Percentiles rank a stretch among this genome's conserved stretches.
phyloP scores from a whole-genome alignment of 1,284 basidiomycete genomes.

The Moesziomyces sp. region DNA sequence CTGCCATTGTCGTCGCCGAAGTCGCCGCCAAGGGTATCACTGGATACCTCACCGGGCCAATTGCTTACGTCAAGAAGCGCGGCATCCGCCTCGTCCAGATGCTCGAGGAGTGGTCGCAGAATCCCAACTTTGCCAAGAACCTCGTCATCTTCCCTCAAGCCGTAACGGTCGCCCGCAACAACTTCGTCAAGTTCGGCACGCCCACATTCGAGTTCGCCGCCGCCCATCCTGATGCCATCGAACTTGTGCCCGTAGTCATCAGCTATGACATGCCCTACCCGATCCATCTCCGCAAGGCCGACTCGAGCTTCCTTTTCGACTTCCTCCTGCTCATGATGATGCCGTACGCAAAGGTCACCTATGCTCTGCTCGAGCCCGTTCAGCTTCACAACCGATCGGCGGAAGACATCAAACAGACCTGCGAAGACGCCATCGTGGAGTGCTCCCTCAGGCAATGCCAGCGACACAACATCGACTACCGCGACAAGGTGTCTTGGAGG shows the following conservation, averaged over 20 bases:
- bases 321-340: constrained; percentile 31
- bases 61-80: constrained; percentile 25
- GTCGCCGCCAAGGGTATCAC: constrained; percentile 11
- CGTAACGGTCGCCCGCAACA: constrained; percentile 26
- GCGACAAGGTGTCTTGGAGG: constrained; percentile 29
- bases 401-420: constrained; percentile 21
- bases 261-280: constrained; percentile 37
- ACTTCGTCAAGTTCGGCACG: constrained; percentile 26
- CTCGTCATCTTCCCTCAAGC: constrained; percentile 28
- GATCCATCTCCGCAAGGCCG: constrained; percentile 26
- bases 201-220: constrained; percentile 28
- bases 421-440: constrained; percentile 24
- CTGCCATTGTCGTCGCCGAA: constrained; percentile 20
- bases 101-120: constrained; percentile 17
- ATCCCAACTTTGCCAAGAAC: constrained; percentile 23
- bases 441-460: constrained; percentile 26
- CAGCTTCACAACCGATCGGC: constrained; percentile 15
- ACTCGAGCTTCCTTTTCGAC: constrained; percentile 34
- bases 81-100: constrained; percentile 11
- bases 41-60: constrained; percentile 11
- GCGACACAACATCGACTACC: constrained; percentile 27
- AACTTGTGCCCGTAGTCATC: constrained; percentile 21
- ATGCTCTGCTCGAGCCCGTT: constrained; percentile 18
- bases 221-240: constrained; percentile 14
- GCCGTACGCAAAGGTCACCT: constrained; percentile 30